These are phyloP conservation scores for Eucalyptus pumila DNA, from an alignment of 345 rosid genomes.

Conservation along the genomic window DNA sequence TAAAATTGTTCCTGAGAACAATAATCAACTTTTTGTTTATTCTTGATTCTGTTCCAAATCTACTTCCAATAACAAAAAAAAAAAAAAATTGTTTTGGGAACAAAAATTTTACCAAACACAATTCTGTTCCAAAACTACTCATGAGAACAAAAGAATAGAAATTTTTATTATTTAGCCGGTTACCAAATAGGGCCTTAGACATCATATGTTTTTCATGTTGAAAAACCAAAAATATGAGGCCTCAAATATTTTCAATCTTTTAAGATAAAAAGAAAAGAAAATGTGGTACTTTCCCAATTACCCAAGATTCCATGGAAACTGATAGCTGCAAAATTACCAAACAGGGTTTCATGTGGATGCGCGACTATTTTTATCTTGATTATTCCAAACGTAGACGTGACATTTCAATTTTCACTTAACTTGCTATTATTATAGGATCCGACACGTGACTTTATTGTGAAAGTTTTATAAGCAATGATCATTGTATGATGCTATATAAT, in stretches of 20 bases:
- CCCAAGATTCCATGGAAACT: neutral
- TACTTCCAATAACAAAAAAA: no score
- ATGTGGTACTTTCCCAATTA: neutral
- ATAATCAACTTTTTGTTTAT: no score
- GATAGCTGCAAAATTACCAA: neutral
- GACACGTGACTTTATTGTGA: neutral
- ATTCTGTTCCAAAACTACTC: no score
- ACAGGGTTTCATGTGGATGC: neutral
- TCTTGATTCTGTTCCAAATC: no score
- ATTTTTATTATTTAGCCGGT: no score
- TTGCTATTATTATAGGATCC: neutral
- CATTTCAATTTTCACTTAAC: neutral
- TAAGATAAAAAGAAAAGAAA: neutral
- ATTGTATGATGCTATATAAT: neutral
- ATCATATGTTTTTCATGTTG: neutral
- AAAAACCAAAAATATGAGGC: neutral
- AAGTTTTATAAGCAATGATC: neutral
- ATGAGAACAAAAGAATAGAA: accelerated
- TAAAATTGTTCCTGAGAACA: no score
- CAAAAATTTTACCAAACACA: no score
- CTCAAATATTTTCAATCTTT: neutral
- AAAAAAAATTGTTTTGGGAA: accelerated
- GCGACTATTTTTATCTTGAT: neutral
- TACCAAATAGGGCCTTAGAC: neutral
- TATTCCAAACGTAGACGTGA: neutral